Evolutionary conservation across 1,139 yeast species (phyloP), one percentile per base, ranked within the genome.

Genomic region (Taphrina confusa): DNA sequence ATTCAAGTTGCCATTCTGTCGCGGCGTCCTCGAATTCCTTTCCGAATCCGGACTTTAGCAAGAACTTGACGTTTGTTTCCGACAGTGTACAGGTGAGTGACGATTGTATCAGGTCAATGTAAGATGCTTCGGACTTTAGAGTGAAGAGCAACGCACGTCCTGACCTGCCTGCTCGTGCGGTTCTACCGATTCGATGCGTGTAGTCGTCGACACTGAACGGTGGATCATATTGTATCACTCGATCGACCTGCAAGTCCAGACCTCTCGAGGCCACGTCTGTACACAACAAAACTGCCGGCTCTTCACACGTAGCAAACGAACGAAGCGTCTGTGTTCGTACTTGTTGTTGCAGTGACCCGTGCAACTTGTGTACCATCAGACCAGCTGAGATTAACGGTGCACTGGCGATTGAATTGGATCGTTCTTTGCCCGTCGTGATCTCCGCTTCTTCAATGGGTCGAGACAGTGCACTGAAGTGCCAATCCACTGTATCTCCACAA

Each of bases 191-290:
- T 66, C 98, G 80, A 72, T 92, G 99, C 31, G 92, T 88, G 68
- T 92, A 94, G 68, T 92, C 98, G 65, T 94, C 84, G 0, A 92
- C 80, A 0, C 96, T 87, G 49, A 83, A 80, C 6, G 98, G 98
- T 61, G 90, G 74, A 68, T 94, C 98, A 71, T 92, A 92, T 72
- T 92, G 94, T 59, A 92, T 74, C 12, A 92, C 97, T 64, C 83
- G 82, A 30, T 83, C 78, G 55, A 94, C 82, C 5, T 83, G 78
- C 52, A 94, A 79, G 74, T 92, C 96, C 44, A 92, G 82, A 75
- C 99, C 99, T 73, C 99, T 83, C 16, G 97, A 88, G 70, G 94
- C 87, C 68, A 92, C 80, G 73, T 92, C 99, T 0, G 98, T 92
- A 25, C 95, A 89, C 8, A 92, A 82, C 68, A 92, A 76, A 23